Conservation (phyloP, 352 stramenopile species). For the Phytophthora ohioensis region DNA sequence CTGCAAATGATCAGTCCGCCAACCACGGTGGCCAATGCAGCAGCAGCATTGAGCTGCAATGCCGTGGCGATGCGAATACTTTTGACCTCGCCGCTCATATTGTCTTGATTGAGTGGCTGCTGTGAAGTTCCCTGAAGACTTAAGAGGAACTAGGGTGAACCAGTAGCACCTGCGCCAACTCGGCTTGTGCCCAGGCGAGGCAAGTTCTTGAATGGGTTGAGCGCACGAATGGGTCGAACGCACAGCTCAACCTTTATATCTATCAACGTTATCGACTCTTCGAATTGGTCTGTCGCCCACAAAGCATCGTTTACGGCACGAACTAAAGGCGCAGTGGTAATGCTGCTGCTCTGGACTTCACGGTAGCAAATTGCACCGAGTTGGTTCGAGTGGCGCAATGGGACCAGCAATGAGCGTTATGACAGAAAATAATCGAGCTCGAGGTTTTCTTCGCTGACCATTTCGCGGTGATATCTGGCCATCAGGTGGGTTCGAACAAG, state of each 20-base stretch:
- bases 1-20: constrained; percentile 71
- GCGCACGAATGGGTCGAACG: background rate
- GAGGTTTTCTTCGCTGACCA: background rate
- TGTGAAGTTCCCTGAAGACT: background rate
- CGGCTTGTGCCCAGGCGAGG: background rate
- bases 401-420: constrained; percentile 23
- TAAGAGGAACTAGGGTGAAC: background rate
- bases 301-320: background rate
- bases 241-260: background rate
- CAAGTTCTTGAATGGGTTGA: constrained; percentile 18
- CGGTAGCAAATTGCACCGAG: background rate
- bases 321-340: constrained; percentile 28
- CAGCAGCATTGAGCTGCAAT: constrained; percentile 53
- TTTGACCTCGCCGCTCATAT: constrained; percentile 8
- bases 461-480: background rate
- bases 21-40: constrained; percentile 60
- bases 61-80: constrained; percentile 22
- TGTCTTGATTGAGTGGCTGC: background rate
- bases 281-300: constrained; percentile 6
- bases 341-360: constrained; percentile 19
- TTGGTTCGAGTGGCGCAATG: constrained; percentile 29
- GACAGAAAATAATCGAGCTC: constrained; percentile 2
- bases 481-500: constrained; percentile 7
- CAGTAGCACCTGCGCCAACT: too few species aligned
- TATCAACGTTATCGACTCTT: constrained; percentile 11